These are phyloP conservation scores for Xylaria venustula DNA, from an alignment of 495 filamentous ascomycete genomes.

Conservation along the genomic window DNA sequence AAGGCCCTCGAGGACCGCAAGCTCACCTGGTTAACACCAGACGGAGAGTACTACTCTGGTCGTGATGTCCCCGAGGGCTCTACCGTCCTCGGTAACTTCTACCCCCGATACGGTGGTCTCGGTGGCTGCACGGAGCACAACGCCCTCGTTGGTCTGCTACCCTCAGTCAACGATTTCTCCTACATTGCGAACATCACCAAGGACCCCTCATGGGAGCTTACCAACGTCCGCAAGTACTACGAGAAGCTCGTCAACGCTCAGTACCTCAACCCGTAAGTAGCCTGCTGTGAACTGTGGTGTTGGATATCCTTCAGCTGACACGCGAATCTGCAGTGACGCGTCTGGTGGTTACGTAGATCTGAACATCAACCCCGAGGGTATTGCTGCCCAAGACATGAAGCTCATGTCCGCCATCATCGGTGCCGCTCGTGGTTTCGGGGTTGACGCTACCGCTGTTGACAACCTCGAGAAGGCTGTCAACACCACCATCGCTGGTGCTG, in stretches of 20 bases:
- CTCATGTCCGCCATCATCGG: conserved; percentile 49
- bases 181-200: conserved; percentile 48
- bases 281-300: no score
- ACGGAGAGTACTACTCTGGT: conserved; percentile 35
- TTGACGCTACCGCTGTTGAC: conserved; percentile 17
- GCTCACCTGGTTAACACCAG: conserved; percentile 42
- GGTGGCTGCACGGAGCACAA: conserved; percentile 55
- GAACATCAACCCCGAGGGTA: conserved; percentile 26
- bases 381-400: conserved; percentile 52
- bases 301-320: background rate
- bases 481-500: background rate
- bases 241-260: conserved; percentile 51
- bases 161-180: conserved; percentile 45
- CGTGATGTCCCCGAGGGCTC: conserved; percentile 36
- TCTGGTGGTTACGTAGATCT: conserved; percentile 43
- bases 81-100: conserved; percentile 45
- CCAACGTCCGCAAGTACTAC: conserved; percentile 51
- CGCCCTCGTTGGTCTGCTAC: conserved; percentile 43
- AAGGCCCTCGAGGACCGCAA: conserved; percentile 45
- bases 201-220: conserved; percentile 44
- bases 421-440: conserved; percentile 50
- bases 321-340: conserved; percentile 43
- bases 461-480: conserved; percentile 23
- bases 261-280: conserved; percentile 33
- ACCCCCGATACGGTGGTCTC: conserved; percentile 47